phyloP scores from a whole-genome alignment of 257 asterid species.

The Nicotiana tabacum region DNA sequence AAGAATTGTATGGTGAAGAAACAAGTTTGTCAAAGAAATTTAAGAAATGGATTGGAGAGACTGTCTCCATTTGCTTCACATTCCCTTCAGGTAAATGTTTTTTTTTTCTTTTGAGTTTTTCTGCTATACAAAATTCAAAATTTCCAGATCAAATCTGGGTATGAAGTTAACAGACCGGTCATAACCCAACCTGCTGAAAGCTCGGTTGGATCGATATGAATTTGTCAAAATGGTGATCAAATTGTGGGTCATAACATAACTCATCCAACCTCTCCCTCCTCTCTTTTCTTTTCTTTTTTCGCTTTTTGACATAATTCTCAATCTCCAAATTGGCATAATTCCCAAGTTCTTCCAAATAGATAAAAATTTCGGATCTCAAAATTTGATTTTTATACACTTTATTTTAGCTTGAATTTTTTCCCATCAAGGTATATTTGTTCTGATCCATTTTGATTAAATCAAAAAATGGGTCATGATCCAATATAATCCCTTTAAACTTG shows the following conservation, averaged over 20 bases:
- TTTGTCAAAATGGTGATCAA: background rate
- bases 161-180: background rate
- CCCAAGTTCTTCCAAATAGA: background rate
- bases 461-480: background rate
- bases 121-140: no score
- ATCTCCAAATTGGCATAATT: background rate
- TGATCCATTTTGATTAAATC: background rate
- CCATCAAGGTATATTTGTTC: background rate
- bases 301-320: background rate
- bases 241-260: background rate
- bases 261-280: background rate
- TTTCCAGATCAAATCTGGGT: no score
- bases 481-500: background rate
- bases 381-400: background rate
- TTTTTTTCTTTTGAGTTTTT: background rate
- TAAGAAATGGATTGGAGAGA: background rate
- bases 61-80: background rate
- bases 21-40: background rate
- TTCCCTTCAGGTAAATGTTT: background rate
- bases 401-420: background rate
- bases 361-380: background rate
- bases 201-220: no score
- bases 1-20: slow-evolving; percentile 5
- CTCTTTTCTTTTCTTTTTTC: background rate
- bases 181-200: background rate